Base-by-base conservation (phyloP, 345 rosid genomes). In the Barbarea vulgaris region DNA sequence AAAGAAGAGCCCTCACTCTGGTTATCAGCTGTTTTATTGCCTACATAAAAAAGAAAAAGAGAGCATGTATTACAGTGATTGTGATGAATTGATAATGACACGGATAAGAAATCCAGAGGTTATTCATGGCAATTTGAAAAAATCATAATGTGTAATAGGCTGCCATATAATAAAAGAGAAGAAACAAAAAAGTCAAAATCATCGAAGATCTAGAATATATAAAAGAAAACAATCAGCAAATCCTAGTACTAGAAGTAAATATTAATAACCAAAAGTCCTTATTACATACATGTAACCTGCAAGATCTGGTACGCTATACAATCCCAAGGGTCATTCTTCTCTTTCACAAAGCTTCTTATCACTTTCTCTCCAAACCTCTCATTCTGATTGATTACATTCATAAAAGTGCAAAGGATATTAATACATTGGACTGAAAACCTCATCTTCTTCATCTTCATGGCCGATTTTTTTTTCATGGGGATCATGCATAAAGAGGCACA, bases 331-430 rank as follows among this genome's bases (percentile, higher is more conserved):
- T 67, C 82, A 60, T 64, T 75, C 80, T 77, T 87, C 27, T 85
- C 84, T 81, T 81, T 85, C 77, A 87, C 85, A 77, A 85, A 87
- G 76, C 86, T 74, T 69, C 88, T 87, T 50, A 84, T 69, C 46
- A 85, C 79, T 73, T 87, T 85, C 18, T 47, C 73, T 59, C 53
- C 82, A 52, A 80, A 81, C 5, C 54, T 56, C 21, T 75, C 82
- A 5, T 59, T 47, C 42, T 84, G 83, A 24, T 24, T 24, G 25
- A 24, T 24, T 24, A 24, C 25, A 1, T 24, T 24, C 25, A 24
- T 24, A 24, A 24, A 24, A 24, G 1, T 24, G 25, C 3, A 24
- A 24, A 24, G 25, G 25, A 24, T 24, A 24, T 1, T 24, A 24
- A 24, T 24, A 24, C 25, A 24, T 24, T 24, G 25, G 25, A 24